Percentiles rank a stretch among this genome's conserved stretches.
Evolutionary conservation across 768 basidiomycete genomes (phyloP).

Genomic region (Multifurca ochricompacta): DNA sequence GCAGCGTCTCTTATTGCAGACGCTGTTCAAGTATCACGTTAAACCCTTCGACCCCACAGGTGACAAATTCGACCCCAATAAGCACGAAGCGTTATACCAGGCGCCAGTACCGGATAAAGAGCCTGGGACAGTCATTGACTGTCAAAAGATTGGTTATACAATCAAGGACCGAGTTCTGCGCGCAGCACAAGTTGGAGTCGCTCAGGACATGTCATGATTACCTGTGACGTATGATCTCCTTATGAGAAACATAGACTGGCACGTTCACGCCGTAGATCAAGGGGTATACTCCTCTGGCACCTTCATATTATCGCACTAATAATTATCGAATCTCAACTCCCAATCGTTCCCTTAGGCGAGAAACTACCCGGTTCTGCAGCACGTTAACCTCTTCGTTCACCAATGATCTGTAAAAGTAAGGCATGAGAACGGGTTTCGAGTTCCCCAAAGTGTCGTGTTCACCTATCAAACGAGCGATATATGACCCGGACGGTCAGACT

Average conservation of each 20-base stretch:
- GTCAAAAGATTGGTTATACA: conserved; percentile 85
- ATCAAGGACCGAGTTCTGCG: conserved; percentile 92
- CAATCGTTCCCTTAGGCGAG: conserved; percentile 50
- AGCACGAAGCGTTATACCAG: conserved; percentile 93
- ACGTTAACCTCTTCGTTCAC: conserved; percentile 84
- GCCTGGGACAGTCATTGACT: conserved; percentile 84
- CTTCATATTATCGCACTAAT: conserved; percentile 30
- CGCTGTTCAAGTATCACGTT: conserved; percentile 86
- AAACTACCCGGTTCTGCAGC: conserved; percentile 59
- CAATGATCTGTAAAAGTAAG: conserved; percentile 49
- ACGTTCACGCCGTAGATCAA: conserved; percentile 26
- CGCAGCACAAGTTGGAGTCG: conserved; percentile 95
- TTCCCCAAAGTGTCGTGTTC: conserved; percentile 14
- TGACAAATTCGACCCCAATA: conserved; percentile 90
- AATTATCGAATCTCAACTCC: conserved; percentile 84
- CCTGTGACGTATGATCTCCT: conserved; percentile 3
- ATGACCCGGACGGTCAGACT: conserved; percentile 88
- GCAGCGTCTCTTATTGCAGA: conserved; percentile 81
- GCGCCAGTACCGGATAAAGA: conserved; percentile 84
- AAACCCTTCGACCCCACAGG: conserved; percentile 89
- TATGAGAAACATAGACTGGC: conserved; percentile 10
- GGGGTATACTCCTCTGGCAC: conserved; percentile 23
- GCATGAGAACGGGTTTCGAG: neutral
- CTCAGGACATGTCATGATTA: conserved; percentile 50
- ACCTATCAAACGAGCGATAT: conserved; percentile 97